Conservation (phyloP, 2,329 filamentous ascomycete genomes). For the Epichloe gansuensis region DNA sequence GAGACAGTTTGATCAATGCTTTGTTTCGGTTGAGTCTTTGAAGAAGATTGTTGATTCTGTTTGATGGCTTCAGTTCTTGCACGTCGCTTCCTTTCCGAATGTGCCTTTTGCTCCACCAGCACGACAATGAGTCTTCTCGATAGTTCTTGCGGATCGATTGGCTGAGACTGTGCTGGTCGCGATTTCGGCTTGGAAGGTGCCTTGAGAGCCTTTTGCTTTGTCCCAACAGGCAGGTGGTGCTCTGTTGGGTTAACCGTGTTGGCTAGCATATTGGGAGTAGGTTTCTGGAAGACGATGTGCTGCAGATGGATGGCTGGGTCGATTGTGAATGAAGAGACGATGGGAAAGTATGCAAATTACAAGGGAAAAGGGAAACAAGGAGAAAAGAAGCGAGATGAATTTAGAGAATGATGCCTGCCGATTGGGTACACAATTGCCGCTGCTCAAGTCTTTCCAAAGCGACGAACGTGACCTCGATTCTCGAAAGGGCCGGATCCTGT, state of each 20-base stretch:
- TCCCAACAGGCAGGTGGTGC: constrained; percentile 1
- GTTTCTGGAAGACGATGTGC: not conserved
- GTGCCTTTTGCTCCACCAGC: constrained; percentile 35
- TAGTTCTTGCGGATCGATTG: constrained; percentile 44
- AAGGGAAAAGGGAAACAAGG: not conserved
- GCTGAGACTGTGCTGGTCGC: constrained; percentile 15
- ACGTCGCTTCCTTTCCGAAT: constrained; percentile 23
- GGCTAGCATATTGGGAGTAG: constrained; percentile 5
- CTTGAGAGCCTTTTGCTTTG: not conserved
- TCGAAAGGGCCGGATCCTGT: not conserved
- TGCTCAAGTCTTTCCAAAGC: not conserved
- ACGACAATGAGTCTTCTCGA: constrained; percentile 38
- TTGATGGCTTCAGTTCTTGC: constrained; percentile 15
- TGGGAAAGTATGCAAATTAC: not conserved
- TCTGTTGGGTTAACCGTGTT: constrained; percentile 5
- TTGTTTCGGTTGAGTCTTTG: not conserved
- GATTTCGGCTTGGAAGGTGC: constrained; percentile 4
- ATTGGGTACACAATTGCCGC: not conserved
- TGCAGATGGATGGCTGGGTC: not conserved
- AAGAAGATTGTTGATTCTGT: constrained; percentile 2
- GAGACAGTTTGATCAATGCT: not conserved
- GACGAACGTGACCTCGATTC: not conserved
- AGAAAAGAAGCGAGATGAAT: not conserved
- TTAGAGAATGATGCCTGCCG: not conserved
- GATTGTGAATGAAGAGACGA: not conserved